Conservation (phyloP, 768 basidiomycete genomes). For the Russula sp. region DNA sequence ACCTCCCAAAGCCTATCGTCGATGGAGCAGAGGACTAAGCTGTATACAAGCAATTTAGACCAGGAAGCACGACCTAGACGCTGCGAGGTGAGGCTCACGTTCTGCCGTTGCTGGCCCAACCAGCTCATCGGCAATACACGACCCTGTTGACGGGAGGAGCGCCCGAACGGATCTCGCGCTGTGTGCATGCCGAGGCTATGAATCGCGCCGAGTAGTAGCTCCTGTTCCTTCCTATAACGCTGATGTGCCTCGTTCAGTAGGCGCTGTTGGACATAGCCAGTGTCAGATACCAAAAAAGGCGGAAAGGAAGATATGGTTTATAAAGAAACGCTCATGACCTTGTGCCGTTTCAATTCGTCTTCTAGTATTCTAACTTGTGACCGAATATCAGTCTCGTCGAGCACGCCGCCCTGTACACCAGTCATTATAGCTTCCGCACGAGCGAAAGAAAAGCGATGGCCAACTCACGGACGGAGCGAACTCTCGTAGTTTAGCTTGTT, state of each 20-base stretch:
- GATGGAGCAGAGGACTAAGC: slow-evolving; percentile 26
- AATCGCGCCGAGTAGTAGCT: slow-evolving; percentile 27
- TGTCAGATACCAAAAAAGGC: background rate
- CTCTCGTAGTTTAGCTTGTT: slow-evolving; percentile 57
- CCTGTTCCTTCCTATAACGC: slow-evolving; percentile 30
- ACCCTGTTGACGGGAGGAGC: slow-evolving; percentile 16
- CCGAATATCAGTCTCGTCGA: slow-evolving; percentile 71
- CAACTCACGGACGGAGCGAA: slow-evolving; percentile 45
- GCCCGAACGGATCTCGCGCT: slow-evolving; percentile 26
- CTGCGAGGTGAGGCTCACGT: slow-evolving; percentile 14
- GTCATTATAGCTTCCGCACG: background rate
- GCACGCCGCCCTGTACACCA: slow-evolving; percentile 47
- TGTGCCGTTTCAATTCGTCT: slow-evolving; percentile 44
- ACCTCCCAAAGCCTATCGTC: slow-evolving; percentile 2
- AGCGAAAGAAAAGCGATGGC: background rate
- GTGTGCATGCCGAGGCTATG: slow-evolving; percentile 25
- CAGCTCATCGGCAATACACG: slow-evolving; percentile 24
- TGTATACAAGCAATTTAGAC: background rate
- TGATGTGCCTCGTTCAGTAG: slow-evolving; percentile 26
- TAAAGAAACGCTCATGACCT: slow-evolving; percentile 17
- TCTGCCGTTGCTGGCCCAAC: slow-evolving; percentile 31
- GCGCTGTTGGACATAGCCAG: slow-evolving; percentile 15
- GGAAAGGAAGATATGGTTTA: slow-evolving; percentile 31
- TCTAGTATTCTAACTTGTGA: slow-evolving; percentile 63
- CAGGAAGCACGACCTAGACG: background rate